A percentile compares a stretch with the other conserved stretches of the same genome.
phyloP scores from a whole-genome alignment of 148 eudicot genomes.

The Rhododendron mucronatum region DNA sequence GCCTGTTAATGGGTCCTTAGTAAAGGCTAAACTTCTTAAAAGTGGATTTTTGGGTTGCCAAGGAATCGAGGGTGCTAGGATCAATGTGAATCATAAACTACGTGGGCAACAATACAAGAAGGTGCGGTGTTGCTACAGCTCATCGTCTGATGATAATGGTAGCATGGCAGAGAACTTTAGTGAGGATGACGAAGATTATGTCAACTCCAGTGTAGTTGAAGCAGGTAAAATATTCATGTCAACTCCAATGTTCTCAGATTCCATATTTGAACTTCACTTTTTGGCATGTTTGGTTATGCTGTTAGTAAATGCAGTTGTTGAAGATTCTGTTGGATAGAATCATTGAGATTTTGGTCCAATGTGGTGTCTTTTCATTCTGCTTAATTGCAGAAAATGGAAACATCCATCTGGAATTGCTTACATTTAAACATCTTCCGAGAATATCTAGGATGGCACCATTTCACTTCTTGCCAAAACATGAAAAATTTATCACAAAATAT shows the following conservation, averaged over 20 bases:
- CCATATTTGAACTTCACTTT: background rate
- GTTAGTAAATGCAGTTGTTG: background rate
- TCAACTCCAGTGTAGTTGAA: constrained; percentile 78
- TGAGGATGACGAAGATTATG: constrained; percentile 78
- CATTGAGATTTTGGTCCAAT: background rate
- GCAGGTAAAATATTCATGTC: constrained; percentile 66
- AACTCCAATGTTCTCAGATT: background rate
- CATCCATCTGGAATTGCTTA: background rate
- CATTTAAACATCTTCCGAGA: background rate
- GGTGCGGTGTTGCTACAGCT: constrained; percentile 62
- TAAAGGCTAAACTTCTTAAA: constrained; percentile 34
- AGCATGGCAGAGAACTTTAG: constrained; percentile 81
- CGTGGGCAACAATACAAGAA: constrained; percentile 30
- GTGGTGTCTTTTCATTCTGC: background rate
- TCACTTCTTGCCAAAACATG: background rate
- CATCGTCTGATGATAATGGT: constrained; percentile 79
- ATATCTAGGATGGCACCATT: background rate
- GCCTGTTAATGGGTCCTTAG: constrained; percentile 37
- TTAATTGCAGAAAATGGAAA: background rate
- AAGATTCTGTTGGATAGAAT: background rate
- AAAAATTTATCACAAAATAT: background rate
- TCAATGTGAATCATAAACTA: constrained; percentile 25
- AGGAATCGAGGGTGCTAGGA: constrained; percentile 25
- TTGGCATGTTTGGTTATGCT: background rate
- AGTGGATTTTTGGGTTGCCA: constrained; percentile 59